Conservation (phyloP, 2,329 filamentous ascomycete species). For the Allantophomopsis cytisporea region DNA sequence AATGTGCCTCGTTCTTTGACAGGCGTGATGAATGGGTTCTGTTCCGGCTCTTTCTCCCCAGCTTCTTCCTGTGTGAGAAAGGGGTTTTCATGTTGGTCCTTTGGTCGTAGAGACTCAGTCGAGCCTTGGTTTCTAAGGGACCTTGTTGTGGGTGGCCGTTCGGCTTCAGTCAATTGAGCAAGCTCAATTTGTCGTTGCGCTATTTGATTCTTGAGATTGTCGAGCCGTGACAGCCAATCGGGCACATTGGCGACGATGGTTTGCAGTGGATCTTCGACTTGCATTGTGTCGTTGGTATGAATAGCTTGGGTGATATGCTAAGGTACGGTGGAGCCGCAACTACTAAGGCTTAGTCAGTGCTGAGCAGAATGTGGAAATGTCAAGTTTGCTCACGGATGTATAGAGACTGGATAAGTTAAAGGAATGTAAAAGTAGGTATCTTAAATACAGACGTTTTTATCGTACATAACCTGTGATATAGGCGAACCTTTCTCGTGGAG, state of each 20-base stretch:
- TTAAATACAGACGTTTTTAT: too few species aligned
- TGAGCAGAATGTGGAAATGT: too few species aligned
- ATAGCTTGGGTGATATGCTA: too few species aligned
- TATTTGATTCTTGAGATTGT: slow-evolving; percentile 47
- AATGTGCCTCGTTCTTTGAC: slow-evolving; percentile 3
- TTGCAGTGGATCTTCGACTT: background rate
- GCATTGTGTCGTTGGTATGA: too few species aligned
- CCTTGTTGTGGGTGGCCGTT: slow-evolving; percentile 18
- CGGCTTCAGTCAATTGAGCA: slow-evolving; percentile 29
- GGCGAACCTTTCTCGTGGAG: too few species aligned
- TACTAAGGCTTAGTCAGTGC: too few species aligned
- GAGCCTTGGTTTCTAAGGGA: slow-evolving; percentile 20
- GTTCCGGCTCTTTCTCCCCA: slow-evolving; percentile 3
- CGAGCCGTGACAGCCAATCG: slow-evolving; percentile 43
- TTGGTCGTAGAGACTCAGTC: slow-evolving; percentile 18
- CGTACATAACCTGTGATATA: too few species aligned
- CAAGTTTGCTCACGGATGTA: too few species aligned
- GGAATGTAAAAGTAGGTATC: too few species aligned
- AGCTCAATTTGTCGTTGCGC: slow-evolving; percentile 47
- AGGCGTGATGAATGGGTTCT: slow-evolving; percentile 7
- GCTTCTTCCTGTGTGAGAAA: slow-evolving; percentile 6
- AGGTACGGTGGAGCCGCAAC: too few species aligned
- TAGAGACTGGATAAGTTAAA: too few species aligned
- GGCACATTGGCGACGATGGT: slow-evolving; percentile 37
- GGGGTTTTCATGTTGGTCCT: slow-evolving; percentile 11